Conservation (phyloP, 208 protist genomes). For the Acanthamoeba sp. region DNA sequence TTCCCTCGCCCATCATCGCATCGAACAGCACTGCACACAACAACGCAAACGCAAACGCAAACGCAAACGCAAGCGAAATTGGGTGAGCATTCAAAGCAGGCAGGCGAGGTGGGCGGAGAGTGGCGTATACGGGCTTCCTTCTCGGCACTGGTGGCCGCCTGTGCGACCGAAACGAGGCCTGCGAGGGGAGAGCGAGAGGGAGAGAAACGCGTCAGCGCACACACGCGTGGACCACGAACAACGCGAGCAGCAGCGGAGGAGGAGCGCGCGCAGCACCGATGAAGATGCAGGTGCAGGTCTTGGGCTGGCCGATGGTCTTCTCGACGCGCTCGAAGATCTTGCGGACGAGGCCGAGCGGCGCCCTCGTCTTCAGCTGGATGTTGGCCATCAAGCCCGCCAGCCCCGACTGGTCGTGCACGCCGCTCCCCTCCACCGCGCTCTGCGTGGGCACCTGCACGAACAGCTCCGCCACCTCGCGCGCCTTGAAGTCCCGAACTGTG, state of each 20-base stretch:
- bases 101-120: too few relatives aligned
- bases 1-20: neutral
- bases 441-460: neutral
- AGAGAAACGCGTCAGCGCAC: too few relatives aligned
- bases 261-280: neutral
- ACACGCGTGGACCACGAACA: too few relatives aligned
- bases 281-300: neutral
- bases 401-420: neutral
- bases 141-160: neutral
- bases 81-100: too few relatives aligned
- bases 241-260: neutral
- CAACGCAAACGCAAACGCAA: too few relatives aligned
- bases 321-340: neutral
- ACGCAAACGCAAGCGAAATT: too few relatives aligned
- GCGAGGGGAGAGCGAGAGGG: neutral
- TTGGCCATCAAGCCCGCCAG: neutral
- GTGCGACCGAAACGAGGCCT: neutral
- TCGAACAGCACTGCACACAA: neutral
- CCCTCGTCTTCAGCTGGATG: neutral
- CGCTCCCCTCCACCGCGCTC: neutral
- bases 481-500: neutral
- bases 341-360: neutral
- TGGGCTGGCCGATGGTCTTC: neutral
- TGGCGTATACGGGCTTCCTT: neutral
- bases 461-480: slow-evolving; percentile 1